phyloP scores from a whole-genome alignment of 495 filamentous ascomycete species.

The Neurospora pannonica region DNA sequence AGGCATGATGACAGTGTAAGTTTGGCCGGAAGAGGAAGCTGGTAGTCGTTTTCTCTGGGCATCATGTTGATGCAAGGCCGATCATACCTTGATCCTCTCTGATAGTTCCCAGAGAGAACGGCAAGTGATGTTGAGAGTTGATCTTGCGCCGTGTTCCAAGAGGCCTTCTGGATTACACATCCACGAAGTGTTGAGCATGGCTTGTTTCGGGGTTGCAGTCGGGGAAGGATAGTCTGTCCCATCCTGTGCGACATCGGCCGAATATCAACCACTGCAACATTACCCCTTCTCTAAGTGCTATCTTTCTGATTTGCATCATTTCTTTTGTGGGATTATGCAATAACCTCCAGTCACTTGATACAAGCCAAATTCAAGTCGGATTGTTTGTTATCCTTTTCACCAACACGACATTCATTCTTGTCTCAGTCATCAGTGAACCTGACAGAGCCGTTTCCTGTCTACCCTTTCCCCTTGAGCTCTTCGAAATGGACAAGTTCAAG shows the following conservation, averaged over 20 bases:
- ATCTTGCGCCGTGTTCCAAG: background rate
- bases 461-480: background rate
- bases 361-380: background rate
- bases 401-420: background rate
- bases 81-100: background rate
- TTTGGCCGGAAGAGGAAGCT: background rate
- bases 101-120: background rate
- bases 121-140: background rate
- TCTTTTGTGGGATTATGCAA: background rate
- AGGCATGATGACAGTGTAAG: background rate
- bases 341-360: background rate
- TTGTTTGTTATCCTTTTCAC: background rate
- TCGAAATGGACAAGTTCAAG: background rate
- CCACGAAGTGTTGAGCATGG: background rate
- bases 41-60: background rate
- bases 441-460: background rate
- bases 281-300: background rate
- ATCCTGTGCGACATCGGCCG: background rate
- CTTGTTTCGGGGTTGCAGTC: background rate
- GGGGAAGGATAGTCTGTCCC: background rate
- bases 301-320: background rate
- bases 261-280: background rate
- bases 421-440: background rate
- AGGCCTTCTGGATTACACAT: background rate
- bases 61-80: background rate